These are phyloP conservation scores for Peronospora belbahrii DNA, from an alignment of 352 stramenopile genomes.

Conservation along the genomic window DNA sequence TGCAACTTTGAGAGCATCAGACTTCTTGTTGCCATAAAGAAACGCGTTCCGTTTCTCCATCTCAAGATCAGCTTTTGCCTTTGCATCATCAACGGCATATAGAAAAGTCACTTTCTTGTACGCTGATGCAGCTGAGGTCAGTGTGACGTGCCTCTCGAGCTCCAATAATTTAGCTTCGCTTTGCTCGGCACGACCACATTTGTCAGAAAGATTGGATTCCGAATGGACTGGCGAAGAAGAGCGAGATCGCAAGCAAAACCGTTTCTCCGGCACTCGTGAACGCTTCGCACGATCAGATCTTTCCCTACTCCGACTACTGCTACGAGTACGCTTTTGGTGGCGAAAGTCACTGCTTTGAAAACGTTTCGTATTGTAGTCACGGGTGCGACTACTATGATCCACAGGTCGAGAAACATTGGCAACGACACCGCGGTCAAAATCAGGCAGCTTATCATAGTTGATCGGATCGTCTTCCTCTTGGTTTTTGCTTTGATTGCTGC, in stretches of 20 bases:
- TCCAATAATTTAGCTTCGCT: not conserved
- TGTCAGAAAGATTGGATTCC: not conserved
- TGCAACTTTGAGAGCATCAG: not conserved
- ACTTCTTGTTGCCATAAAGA: conserved; percentile 39
- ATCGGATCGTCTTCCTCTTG: conserved; percentile 58
- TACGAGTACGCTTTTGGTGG: conserved; percentile 20
- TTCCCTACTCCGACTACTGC: conserved; percentile 30
- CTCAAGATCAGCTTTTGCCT: conserved; percentile 31
- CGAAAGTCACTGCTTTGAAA: conserved; percentile 2
- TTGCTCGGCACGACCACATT: not conserved
- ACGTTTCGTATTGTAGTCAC: conserved; percentile 5
- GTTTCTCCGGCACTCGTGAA: conserved; percentile 6
- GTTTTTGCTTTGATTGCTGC: conserved; percentile 9
- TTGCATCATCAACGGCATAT: conserved; percentile 21
- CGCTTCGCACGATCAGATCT: conserved; percentile 13
- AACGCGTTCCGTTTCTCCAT: conserved; percentile 50
- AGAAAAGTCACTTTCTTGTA: not conserved
- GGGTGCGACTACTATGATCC: conserved; percentile 3
- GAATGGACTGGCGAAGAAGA: conserved; percentile 10
- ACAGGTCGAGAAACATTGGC: conserved; percentile 16
- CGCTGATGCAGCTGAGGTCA: conserved; percentile 3
- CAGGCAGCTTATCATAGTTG: conserved; percentile 70
- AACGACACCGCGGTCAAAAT: conserved; percentile 43
- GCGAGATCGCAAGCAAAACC: conserved; percentile 26
- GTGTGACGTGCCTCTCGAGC: not conserved